Base-by-base conservation (phyloP, 2,329 filamentous ascomycete species). In the Cladophialophora carrionii region DNA sequence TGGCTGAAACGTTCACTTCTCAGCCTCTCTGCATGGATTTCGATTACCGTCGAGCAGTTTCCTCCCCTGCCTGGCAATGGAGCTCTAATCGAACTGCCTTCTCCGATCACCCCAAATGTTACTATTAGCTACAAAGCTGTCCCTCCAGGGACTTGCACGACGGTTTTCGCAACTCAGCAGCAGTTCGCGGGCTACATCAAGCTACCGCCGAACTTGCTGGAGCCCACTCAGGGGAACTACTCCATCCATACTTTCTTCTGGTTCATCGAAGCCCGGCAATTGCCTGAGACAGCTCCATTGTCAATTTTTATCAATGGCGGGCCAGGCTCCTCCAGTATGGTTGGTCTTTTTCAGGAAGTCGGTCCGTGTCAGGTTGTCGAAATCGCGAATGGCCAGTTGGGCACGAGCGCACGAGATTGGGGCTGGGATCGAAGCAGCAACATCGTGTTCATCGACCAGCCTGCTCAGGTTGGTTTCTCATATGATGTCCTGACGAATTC, bases 151-250 rank as follows among this genome's bases (percentile, higher is more conserved):
- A 87, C 84, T 12, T 91, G 89, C 75, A 83, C 80, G 54, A 90
- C 89, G 1, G 85, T 84, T 7, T 90, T 89, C 71, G 73, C 81
- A 52, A 80, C 79, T 0, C 89, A 91, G 75, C 83, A 87, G 74
- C 89, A 91, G 74, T 90, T 88, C 73, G 85, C 87, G 3, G 89
- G 89, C 72, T 90, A 89, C 83, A 85, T 91, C 62, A 82, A 78
- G 60, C 76, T 90, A 4, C 85, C 87, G 4, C 72, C 74, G n/a
- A 71, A 70, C 43, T 67, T 71, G 29, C 66, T 74, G 24, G 64
- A 71, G 29, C 72, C 73, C 8, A 72, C 68, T 37, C 73, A 74
- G 67, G 73, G 74, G 54, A 74, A 76, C 54, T 76, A 75, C 57
- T 66, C 72, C 20, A 73, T 73, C 54, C 75, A 75, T 56, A 74